A percentile compares a stretch with the other conserved stretches of the same genome.
phyloP scores from a whole-genome alignment of 345 rosid species.

The Eucalyptus polyanthemos region DNA sequence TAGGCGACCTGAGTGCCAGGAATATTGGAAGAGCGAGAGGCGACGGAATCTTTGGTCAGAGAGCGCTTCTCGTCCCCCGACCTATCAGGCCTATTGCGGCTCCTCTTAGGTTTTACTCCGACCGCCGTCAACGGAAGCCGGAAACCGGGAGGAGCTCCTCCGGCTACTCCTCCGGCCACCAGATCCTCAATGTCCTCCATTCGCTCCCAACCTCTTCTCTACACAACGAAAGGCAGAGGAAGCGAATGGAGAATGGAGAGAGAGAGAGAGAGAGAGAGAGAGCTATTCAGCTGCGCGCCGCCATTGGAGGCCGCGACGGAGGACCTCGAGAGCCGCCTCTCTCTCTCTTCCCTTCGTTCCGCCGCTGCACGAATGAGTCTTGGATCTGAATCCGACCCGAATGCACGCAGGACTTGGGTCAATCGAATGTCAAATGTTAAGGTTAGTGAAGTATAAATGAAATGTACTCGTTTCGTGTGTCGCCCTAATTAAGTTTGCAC shows the following conservation, averaged over 20 bases:
- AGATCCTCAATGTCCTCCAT: slow-evolving; percentile 94
- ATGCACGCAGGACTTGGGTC: neutral
- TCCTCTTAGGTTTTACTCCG: slow-evolving; percentile 21
- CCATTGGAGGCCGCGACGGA: neutral
- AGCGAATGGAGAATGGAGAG: neutral
- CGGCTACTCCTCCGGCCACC: slow-evolving; percentile 24
- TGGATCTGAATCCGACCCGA: neutral
- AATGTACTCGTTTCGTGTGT: neutral
- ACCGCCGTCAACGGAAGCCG: slow-evolving; percentile 55
- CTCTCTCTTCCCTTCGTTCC: neutral
- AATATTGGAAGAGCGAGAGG: slow-evolving; percentile 28
- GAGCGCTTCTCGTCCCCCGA: slow-evolving; percentile 22
- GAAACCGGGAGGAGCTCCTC: slow-evolving; percentile 62
- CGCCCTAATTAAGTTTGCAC: neutral
- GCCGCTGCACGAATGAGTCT: neutral
- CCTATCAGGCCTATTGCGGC: neutral
- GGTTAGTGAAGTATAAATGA: neutral
- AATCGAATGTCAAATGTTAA: neutral
- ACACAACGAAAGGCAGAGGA: neutral
- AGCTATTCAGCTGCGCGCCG: neutral
- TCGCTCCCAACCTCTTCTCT: neutral
- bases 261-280: neutral
- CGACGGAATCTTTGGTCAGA: neutral
- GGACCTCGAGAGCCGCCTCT: neutral
- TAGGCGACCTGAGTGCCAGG: slow-evolving; percentile 73